phyloP scores from a whole-genome alignment of 2,329 filamentous ascomycete species.

The Hypoxylon sp. region DNA sequence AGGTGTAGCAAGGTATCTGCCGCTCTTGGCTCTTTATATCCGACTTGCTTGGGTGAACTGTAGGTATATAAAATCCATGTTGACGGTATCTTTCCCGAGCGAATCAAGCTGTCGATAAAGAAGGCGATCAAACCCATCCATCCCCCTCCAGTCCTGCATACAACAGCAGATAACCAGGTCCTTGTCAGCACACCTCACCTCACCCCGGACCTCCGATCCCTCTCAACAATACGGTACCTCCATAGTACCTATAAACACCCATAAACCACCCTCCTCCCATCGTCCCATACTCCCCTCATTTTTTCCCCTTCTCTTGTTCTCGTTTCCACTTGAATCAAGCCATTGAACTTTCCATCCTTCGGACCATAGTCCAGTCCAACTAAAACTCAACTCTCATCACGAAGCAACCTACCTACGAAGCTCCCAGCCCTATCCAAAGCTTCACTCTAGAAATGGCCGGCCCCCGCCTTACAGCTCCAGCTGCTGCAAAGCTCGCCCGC shows the following conservation, averaged over 20 bases:
- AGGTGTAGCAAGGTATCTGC: constrained; percentile 31
- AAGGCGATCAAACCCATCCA: constrained; percentile 14
- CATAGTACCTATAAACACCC: constrained; percentile 6
- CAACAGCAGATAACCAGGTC: constrained; percentile 13
- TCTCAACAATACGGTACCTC: constrained; percentile 34
- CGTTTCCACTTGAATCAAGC: constrained; percentile 23
- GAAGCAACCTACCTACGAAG: constrained; percentile 4
- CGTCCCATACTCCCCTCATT: constrained; percentile 19
- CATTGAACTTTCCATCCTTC: constrained; percentile 20
- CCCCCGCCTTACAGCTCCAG: constrained; percentile 46
- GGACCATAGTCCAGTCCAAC: constrained; percentile 5
- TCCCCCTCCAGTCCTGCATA: constrained; percentile 27
- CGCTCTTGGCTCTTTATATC: constrained; percentile 32
- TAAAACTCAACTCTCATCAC: constrained; percentile 1
- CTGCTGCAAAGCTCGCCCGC: constrained; percentile 44
- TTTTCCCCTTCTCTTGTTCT: constrained; percentile 19
- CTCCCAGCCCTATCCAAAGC: neutral
- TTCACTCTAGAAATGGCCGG: constrained; percentile 44
- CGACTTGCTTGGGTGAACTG: constrained; percentile 21
- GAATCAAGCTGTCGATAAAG: constrained; percentile 31
- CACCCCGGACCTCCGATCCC: constrained; percentile 34
- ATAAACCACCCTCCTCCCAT: neutral
- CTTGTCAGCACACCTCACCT: constrained; percentile 31
- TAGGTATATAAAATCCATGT: constrained; percentile 9
- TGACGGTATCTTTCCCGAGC: constrained; percentile 16